A percentile compares a stretch with the other conserved stretches of the same genome.
phyloP scores from a whole-genome alignment of 2,329 filamentous ascomycete genomes.

The Fusarium longipes region DNA sequence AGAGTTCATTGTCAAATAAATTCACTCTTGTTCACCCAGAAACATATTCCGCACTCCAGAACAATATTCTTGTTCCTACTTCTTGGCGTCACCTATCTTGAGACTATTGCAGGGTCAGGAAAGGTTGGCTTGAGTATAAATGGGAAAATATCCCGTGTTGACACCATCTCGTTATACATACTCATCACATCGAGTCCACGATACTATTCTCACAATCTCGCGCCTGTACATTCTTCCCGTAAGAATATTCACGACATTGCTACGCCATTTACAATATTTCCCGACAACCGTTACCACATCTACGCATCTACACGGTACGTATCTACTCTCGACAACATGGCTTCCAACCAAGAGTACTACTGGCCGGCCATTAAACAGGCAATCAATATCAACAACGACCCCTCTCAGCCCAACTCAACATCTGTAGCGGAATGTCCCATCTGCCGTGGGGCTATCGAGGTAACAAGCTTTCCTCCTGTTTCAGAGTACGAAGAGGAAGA shows the following conservation, averaged over 20 bases:
- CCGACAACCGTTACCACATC: not conserved
- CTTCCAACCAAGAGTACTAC: conserved; percentile 4
- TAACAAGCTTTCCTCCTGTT: conserved; percentile 9
- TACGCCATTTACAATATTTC: not conserved
- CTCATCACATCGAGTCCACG: not conserved
- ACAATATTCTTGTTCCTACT: not conserved
- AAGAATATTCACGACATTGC: not conserved
- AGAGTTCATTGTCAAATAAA: not conserved
- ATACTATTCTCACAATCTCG: not conserved
- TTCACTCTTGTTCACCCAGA: not conserved
- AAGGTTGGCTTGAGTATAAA: not conserved
- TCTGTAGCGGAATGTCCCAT: conserved; percentile 29
- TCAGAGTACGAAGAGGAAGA: not conserved
- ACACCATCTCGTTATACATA: not conserved
- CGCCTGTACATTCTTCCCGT: not conserved
- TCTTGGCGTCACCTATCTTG: too few species aligned
- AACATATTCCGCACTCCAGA: rapidly evolving
- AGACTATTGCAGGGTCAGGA: too few species aligned
- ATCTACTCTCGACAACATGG: not conserved
- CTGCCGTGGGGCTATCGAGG: conserved; percentile 22
- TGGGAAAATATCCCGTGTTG: not conserved
- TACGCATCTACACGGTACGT: not conserved
- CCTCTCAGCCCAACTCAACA: not conserved
- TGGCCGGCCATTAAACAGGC: conserved; percentile 27
- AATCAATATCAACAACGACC: not conserved